These are phyloP conservation scores for Diaporthe caulivora DNA, from an alignment of 2,329 filamentous ascomycete genomes.

Conservation along the genomic window DNA sequence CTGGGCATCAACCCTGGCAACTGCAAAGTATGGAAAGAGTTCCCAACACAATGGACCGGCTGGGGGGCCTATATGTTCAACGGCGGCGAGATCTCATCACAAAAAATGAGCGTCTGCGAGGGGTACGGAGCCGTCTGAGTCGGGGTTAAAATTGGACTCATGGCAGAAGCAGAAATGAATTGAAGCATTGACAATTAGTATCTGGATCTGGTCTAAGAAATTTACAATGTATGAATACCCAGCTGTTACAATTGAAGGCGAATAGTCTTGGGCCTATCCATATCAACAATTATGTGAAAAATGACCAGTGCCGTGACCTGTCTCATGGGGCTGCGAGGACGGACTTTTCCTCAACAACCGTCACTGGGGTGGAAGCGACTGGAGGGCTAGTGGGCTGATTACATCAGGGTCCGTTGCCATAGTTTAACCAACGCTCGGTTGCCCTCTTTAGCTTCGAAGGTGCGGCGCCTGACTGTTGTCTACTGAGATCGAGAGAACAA, in stretches of 20 bases:
- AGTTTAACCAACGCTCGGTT: background rate
- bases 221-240: background rate
- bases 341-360: background rate
- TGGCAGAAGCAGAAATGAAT: background rate
- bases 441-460: background rate
- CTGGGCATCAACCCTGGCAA: conserved; percentile 7
- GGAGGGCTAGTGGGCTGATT: background rate
- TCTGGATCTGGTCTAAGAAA: background rate
- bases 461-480: background rate
- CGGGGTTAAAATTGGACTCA: accelerated
- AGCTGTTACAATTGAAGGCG: background rate
- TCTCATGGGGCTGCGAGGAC: background rate
- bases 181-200: background rate
- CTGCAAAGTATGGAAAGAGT: conserved; percentile 21
- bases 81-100: background rate
- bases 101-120: conserved; percentile 5
- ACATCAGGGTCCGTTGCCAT: background rate
- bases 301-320: background rate
- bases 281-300: background rate
- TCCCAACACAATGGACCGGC: conserved; percentile 14
- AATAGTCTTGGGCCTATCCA: background rate
- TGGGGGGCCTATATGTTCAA: conserved; percentile 22
- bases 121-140: background rate
- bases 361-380: background rate
- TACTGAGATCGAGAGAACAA: background rate